Evolutionary conservation across 2,329 filamentous ascomycete genomes (phyloP).

Genomic region (Botrytis porri): DNA sequence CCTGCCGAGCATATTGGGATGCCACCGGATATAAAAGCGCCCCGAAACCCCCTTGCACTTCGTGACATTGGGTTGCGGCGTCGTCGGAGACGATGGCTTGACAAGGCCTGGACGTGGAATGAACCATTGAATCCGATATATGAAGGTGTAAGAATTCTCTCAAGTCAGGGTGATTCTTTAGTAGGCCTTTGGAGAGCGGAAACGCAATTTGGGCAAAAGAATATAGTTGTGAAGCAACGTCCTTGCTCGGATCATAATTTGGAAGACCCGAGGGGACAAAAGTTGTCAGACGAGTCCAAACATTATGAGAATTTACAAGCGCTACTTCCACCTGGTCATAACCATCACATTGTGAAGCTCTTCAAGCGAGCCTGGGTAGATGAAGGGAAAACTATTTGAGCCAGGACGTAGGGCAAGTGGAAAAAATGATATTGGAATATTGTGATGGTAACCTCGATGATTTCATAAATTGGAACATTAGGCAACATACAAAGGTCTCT

Average conservation of each 20-base stretch:
- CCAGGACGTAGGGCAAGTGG: neutral
- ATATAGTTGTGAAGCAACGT: neutral
- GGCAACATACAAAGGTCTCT: neutral
- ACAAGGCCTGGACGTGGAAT: neutral
- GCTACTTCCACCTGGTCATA: neutral
- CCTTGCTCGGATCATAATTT: neutral
- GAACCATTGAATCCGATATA: neutral
- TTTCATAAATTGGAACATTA: neutral
- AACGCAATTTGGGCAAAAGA: neutral
- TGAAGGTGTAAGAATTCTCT: neutral
- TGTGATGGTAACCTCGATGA: neutral
- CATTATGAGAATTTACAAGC: neutral
- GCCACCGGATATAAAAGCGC: neutral
- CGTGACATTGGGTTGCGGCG: neutral
- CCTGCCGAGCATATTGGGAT: neutral
- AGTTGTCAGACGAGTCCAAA: neutral
- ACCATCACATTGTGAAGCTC: neutral
- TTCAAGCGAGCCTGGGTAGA: neutral
- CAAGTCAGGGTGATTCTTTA: neutral
- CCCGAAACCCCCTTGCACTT: neutral
- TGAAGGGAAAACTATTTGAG: neutral
- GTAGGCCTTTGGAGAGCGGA: neutral
- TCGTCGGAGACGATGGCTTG: neutral
- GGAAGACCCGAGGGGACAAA: neutral
- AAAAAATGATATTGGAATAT: neutral